Evolutionary conservation across 192 early-diverging fungal genomes (phyloP).

Genomic region (Radiomyces spectabilis): DNA sequence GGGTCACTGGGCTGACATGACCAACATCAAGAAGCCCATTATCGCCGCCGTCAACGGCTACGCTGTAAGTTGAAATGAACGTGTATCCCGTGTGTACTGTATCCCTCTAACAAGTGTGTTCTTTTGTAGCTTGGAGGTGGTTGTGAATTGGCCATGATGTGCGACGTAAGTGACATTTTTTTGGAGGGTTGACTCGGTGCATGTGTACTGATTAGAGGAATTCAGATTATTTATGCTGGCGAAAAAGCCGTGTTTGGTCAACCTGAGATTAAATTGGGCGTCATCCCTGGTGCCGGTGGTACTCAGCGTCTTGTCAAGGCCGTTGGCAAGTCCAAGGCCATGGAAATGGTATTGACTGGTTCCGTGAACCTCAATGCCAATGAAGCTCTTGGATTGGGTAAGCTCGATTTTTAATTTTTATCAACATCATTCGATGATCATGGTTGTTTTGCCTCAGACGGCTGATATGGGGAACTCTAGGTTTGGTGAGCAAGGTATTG

Average conservation of each 20-base stretch:
- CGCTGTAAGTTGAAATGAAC: conserved; percentile 53
- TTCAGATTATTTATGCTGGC: conserved; percentile 98
- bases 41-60: conserved; percentile 98
- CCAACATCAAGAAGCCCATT: conserved; percentile 87
- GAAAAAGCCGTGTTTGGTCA: conserved; percentile 95
- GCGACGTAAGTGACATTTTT: conserved; percentile 54
- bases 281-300: conserved; percentile 89
- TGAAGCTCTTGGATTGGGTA: conserved; percentile 72
- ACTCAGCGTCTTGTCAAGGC: conserved; percentile 83
- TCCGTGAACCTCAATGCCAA: conserved; percentile 69
- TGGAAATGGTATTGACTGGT: conserved; percentile 94
- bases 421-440: no score
- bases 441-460: no score
- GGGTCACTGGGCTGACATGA: conserved; percentile 90
- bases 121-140: conserved; percentile 81
- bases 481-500: conserved; percentile 86
- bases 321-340: conserved; percentile 96
- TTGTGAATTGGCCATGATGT: conserved; percentile 99
- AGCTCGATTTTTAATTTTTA: not conserved
- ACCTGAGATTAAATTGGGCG: conserved; percentile 97
- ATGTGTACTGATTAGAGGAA: no score
- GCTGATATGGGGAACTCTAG: no score
- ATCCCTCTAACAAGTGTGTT: conserved; percentile 3
- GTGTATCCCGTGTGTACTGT: not conserved
- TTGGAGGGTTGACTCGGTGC: no score